Percentiles rank a stretch among this genome's conserved stretches.
Conservation (phyloP, 2,329 filamentous ascomycete genomes). For the Hymenoscyphus albidus region DNA sequence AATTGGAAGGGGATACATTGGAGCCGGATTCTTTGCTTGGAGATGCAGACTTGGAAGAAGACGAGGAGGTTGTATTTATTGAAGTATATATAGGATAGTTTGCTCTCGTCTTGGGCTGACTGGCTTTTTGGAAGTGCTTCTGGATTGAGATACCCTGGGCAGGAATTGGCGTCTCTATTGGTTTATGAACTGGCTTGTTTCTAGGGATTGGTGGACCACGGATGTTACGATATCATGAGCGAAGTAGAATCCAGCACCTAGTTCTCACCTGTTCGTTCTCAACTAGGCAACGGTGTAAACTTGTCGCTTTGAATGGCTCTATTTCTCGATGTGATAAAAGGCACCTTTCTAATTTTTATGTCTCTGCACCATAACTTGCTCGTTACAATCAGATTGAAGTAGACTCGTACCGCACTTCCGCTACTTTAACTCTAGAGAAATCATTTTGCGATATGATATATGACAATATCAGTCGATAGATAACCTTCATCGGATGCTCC, state of each 20-base stretch:
- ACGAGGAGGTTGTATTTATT: slow-evolving; percentile 43
- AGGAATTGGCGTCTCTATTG: background rate
- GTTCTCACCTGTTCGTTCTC: background rate
- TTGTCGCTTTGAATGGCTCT: background rate
- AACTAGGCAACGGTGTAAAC: background rate
- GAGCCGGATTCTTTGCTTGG: slow-evolving; percentile 56
- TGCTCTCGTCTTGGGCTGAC: slow-evolving; percentile 1
- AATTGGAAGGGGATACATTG: slow-evolving; percentile 73
- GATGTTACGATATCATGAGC: background rate
- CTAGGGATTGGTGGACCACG: background rate
- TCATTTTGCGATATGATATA: too few species aligned
- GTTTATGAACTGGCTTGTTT: background rate
- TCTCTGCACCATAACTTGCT: background rate
- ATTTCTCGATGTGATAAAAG: background rate
- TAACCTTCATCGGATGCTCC: background rate
- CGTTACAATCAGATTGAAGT: background rate
- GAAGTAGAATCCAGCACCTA: background rate
- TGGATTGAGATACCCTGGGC: slow-evolving; percentile 23
- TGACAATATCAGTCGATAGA: too few species aligned
- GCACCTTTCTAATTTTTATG: too few species aligned
- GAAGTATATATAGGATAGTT: slow-evolving; percentile 52
- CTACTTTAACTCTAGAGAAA: too few species aligned
- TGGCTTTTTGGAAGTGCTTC: slow-evolving; percentile 16
- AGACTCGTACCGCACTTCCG: background rate
- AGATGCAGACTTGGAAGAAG: slow-evolving; percentile 68